These are phyloP conservation scores for Yamadazyma conglobata DNA, from an alignment of 1,139 yeast species.

Conservation along the genomic window DNA sequence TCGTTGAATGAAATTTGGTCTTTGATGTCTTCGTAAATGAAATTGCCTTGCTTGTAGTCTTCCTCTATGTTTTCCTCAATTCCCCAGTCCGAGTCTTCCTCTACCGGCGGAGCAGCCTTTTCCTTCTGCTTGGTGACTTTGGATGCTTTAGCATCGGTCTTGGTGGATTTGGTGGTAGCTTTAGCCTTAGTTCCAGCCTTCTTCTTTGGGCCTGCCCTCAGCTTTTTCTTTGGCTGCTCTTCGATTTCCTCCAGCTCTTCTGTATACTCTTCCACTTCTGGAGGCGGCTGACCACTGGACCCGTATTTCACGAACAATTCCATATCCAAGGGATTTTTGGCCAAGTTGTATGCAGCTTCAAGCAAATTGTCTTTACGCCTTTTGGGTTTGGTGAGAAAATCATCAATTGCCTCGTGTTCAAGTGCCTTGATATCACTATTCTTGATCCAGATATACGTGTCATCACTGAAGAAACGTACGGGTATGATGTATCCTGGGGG, in stretches of 20 bases:
- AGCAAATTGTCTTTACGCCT: conserved; percentile 36
- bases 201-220: conserved; percentile 7
- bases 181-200: conserved; percentile 14
- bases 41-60: conserved; percentile 29
- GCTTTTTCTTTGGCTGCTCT: conserved; percentile 12
- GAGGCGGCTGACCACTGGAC: conserved; percentile 31
- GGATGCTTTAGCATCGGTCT: conserved; percentile 4
- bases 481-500: conserved; percentile 28
- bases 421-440: conserved; percentile 38
- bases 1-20: conserved; percentile 27
- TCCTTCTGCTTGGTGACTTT: conserved; percentile 2
- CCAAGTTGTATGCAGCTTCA: conserved; percentile 38
- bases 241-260: conserved; percentile 18
- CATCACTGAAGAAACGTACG: conserved; percentile 63
- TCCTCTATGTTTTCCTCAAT: conserved; percentile 27
- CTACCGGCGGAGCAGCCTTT: conserved; percentile 2
- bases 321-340: conserved; percentile 44
- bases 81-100: conserved; percentile 45
- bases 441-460: conserved; percentile 62
- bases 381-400: conserved; percentile 23
- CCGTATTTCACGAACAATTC: conserved; percentile 41
- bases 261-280: conserved; percentile 4
- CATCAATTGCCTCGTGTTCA: conserved; percentile 24
- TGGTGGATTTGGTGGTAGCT: conserved; percentile 14
- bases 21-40: conserved; percentile 30